Base-by-base conservation (phyloP, 768 basidiomycete species). In the Chlorophyllum brunneum region DNA sequence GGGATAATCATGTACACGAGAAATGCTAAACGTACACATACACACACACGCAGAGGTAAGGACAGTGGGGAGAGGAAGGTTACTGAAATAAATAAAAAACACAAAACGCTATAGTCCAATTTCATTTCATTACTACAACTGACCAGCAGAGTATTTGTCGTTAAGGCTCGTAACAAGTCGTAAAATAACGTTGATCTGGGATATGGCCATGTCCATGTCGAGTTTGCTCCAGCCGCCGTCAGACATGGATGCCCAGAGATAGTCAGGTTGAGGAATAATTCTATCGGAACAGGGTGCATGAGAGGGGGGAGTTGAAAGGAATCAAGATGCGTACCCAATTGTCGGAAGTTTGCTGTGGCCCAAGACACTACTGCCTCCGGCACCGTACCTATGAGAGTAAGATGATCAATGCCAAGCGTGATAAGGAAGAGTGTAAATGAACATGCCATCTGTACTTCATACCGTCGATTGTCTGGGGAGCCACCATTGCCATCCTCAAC, bases 141-240 rank as follows among this genome's bases (percentile, higher is more conserved):
- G 43, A 30, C 55, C 55, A 31, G 50, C 55, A 51, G 48, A 44
- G 26, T 48, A 65, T 27, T 58, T 58, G 16, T 56, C 41, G 55
- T 68, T 63, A 20, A 68, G 51, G 11, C 58, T 59, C 9, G 45
- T 30, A 3, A 66, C 52, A 13, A 65, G 48, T 24, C 61, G 36
- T 40, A 67, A 42, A 33, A 67, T 58, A 9, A 65, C 61, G 46
- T 67, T 62, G 41, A 67, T 60, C 51, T 67, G 66, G n/a, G 57
- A 54, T n/a, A 66, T 37, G 0, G 57, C 64, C 49, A 54, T 61
- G 27, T 57, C 39, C 15, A 67, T 55, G 33, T 63, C 58, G 15
- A 67, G 38, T 49, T 56, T 63, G 42, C 62, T 64, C 66, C 66
- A 67, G 8, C 66, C 66, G 9, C 66, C 66, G 30, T 67, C 66